Base-by-base conservation (phyloP, 179 eudicot genomes). In the Beta macrorhiza region DNA sequence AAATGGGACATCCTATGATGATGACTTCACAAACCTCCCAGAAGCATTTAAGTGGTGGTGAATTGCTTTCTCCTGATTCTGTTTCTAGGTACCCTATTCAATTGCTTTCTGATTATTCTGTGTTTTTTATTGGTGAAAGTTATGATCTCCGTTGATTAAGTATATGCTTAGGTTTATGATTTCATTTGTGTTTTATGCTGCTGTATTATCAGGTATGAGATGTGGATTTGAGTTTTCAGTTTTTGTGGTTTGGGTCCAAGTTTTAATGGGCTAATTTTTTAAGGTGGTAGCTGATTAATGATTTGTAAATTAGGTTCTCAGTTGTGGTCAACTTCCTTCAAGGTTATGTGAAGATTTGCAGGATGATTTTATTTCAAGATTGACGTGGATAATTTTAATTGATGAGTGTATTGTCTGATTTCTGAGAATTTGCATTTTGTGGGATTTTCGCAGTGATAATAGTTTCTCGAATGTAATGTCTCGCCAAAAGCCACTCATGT, bases 21-120 rank as follows among this genome's bases (percentile, higher is more conserved):
- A 81, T 72, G 64, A 47, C 82, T 32, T 74, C 85, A 32, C 90
- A 78, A 52, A 49, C 85, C 29, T 91, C 85, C 57, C 87, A 77
- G 78, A 87, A 87, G 84, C 89, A 81, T 64, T 57, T 73, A 72
- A 74, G 74, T 69, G 86, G 84, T 63, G 72, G 83, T 73, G 98
- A 94, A 77, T 82, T 91, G 88, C 82, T 88, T 53, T 92, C 98
- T 67, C 93, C 94, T 47, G 97, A 92, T 88, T 92, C 97, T 52
- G 89, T 90, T 81, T 90, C 93, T 47, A 93, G 98, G 98, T 93
- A 89, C 29, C 1, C 42, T 58, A 51, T 47, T 62, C 37, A 20
- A 29, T 75, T 67, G 44, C 8, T 32, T 69, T 82, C 17, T n/a
- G 7, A 14, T 73, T 12, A 25, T 55, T 62, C 65, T 49, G 37